phyloP scores from a whole-genome alignment of 371 early-diverging fungal genomes.

The Actinomortierella wolfii region DNA sequence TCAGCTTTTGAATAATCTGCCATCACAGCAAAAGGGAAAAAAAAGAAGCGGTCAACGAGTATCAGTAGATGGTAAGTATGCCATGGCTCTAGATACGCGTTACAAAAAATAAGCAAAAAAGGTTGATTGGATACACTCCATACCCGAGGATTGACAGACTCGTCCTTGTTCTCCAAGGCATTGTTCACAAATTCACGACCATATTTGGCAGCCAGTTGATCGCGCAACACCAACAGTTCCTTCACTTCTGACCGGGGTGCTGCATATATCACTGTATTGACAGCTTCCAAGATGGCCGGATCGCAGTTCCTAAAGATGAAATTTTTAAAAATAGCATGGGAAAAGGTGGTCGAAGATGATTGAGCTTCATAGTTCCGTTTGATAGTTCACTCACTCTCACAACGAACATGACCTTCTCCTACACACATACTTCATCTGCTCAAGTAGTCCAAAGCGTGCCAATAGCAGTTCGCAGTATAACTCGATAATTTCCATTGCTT shows the following conservation, averaged over 20 bases:
- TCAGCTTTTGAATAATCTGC: slow-evolving; percentile 81
- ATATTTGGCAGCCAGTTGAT: slow-evolving; percentile 80
- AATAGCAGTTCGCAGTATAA: slow-evolving; percentile 87
- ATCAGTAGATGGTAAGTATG: too few species aligned
- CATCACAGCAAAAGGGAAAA: background rate
- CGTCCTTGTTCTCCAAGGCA: slow-evolving; percentile 77
- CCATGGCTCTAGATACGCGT: too few species aligned
- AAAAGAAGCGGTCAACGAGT: too few species aligned
- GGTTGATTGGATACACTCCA: slow-evolving; percentile 4
- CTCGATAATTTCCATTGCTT: slow-evolving; percentile 92
- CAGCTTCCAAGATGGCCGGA: slow-evolving; percentile 82
- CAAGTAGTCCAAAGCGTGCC: slow-evolving; percentile 88
- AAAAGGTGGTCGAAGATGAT: too few species aligned
- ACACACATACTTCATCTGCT: slow-evolving; percentile 72
- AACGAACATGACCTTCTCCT: background rate
- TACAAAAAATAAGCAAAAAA: too few species aligned
- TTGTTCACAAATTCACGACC: slow-evolving; percentile 82
- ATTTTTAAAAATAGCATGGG: too few species aligned
- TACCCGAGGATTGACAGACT: slow-evolving; percentile 80
- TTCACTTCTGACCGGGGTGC: slow-evolving; percentile 85
- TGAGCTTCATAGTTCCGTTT: too few species aligned
- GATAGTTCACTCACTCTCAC: background rate
- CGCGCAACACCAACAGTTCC: slow-evolving; percentile 81
- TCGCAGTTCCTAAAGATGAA: slow-evolving; percentile 78
- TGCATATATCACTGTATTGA: slow-evolving; percentile 89